These are phyloP conservation scores for Saksenaea oblongispora DNA, from an alignment of 371 early-diverging fungal genomes.

Conservation along the genomic window DNA sequence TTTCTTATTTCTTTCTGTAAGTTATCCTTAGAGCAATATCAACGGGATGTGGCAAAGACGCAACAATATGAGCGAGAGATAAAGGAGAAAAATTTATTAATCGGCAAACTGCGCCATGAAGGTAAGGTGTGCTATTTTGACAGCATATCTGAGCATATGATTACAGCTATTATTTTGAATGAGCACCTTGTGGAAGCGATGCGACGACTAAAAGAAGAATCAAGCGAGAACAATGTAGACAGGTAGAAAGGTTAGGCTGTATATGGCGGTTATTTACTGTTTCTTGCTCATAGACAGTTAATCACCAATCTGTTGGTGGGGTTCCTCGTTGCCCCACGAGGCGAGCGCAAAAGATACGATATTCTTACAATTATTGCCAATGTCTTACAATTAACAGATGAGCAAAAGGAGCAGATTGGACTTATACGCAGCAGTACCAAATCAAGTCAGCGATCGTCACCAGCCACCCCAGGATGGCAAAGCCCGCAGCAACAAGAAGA, in stretches of 20 bases:
- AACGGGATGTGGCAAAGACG: conserved; percentile 59
- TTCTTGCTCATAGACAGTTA: conserved; percentile 59
- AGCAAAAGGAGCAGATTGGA: conserved; percentile 87
- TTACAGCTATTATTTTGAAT: conserved; percentile 74
- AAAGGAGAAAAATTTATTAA: conserved; percentile 69
- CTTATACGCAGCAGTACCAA: conserved; percentile 57
- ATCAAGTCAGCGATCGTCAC: conserved; percentile 12
- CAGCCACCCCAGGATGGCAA: conserved; percentile 20
- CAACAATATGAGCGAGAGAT: conserved; percentile 73
- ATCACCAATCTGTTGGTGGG: conserved; percentile 86
- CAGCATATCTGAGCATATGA: background rate
- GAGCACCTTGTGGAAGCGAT: conserved; percentile 85
- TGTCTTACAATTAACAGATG: conserved; percentile 82
- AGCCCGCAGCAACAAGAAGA: conserved; percentile 38
- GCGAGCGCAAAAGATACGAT: conserved; percentile 88
- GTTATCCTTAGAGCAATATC: conserved; percentile 45
- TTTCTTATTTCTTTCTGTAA: background rate
- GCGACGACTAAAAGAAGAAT: conserved; percentile 78
- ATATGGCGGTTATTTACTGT: background rate
- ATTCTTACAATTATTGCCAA: conserved; percentile 87
- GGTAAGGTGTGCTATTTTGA: conserved; percentile 27
- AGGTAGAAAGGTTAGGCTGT: conserved; percentile 31
- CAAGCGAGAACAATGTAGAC: conserved; percentile 80
- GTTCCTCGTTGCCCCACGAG: conserved; percentile 81
- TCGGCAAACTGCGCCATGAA: conserved; percentile 84